Evolutionary conservation across 495 filamentous ascomycete species (phyloP), one percentile per base, ranked within the genome.

Genomic region (Penicilliopsis zonata): DNA sequence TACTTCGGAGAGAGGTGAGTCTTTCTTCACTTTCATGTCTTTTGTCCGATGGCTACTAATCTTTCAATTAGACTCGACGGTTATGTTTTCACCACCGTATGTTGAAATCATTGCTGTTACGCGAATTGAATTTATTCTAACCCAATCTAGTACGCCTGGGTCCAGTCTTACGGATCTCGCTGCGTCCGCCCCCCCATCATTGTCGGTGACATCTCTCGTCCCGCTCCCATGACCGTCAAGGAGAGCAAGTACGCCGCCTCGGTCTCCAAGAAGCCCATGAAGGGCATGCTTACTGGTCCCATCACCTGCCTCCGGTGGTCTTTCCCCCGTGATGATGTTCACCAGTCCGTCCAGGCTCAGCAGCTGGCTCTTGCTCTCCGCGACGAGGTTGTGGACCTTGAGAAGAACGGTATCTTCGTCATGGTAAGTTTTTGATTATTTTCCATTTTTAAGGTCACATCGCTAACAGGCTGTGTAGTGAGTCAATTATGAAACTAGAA

Each of bases 1-100:
- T 98, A 95, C 77, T 98, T 98, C 52, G 90, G 90, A 59, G 90
- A 98, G 75, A 79, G n/a, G n/a, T n/a, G n/a, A n/a, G n/a, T n/a
- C n/a, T n/a, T n/a, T n/a, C n/a, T n/a, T n/a, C n/a, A n/a, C n/a
- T n/a, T n/a, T n/a, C n/a, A n/a, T n/a, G n/a, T n/a, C n/a, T n/a
- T n/a, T n/a, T n/a, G n/a, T n/a, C n/a, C n/a, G n/a, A n/a, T n/a
- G n/a, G n/a, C n/a, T n/a, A n/a, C n/a, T n/a, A n/a, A n/a, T n/a
- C n/a, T n/a, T n/a, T n/a, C n/a, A n/a, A n/a, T n/a, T n/a, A n/a
- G 86, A 43, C 73, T 98, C 28, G 76, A 85, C 41, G 90, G 90
- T 54, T 98, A 96, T 62, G 86, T 86, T 51, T 98, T 98, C 76
- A 98, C 90, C 54, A 96, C 86, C 55, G n/a, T n/a, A n/a, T n/a